A percentile compares a stretch with the other conserved stretches of the same genome.
phyloP scores from a whole-genome alignment of 2,329 filamentous ascomycete genomes.

The Elsinoe necatrix region DNA sequence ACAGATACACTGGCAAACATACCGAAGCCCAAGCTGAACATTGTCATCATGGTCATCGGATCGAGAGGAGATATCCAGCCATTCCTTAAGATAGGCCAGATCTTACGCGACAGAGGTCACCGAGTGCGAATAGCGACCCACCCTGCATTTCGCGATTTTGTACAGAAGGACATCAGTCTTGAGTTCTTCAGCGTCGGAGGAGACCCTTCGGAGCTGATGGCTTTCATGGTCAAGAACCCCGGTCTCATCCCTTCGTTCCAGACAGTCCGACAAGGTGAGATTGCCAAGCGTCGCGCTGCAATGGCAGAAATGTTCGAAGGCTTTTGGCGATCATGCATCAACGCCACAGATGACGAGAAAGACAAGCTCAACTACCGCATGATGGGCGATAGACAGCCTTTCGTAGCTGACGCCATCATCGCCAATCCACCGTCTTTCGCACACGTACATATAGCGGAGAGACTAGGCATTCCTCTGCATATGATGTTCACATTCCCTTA shows the following conservation, averaged over 20 bases:
- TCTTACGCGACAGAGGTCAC: conserved; percentile 65
- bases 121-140: conserved; percentile 72
- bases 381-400: conserved; percentile 54
- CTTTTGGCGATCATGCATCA: conserved; percentile 72
- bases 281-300: conserved; percentile 55
- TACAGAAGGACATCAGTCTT: conserved; percentile 61
- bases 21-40: conserved; percentile 53
- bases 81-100: conserved; percentile 65
- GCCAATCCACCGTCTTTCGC: conserved; percentile 74
- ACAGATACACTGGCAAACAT: conserved; percentile 19
- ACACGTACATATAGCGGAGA: conserved; percentile 71
- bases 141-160: conserved; percentile 66
- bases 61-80: conserved; percentile 74
- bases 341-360: conserved; percentile 60
- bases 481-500: conserved; percentile 55
- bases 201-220: conserved; percentile 73
- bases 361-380: conserved; percentile 52
- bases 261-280: conserved; percentile 64
- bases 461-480: conserved; percentile 66
- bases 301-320: conserved; percentile 80
- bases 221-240: conserved; percentile 80
- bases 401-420: conserved; percentile 72
- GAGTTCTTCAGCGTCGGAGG: conserved; percentile 78
- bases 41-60: conserved; percentile 78
- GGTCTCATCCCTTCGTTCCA: conserved; percentile 67